Percentiles rank a stretch among this genome's conserved stretches.
phyloP scores from a whole-genome alignment of 2,329 filamentous ascomycete genomes.

The Trichothecium sympodiale region DNA sequence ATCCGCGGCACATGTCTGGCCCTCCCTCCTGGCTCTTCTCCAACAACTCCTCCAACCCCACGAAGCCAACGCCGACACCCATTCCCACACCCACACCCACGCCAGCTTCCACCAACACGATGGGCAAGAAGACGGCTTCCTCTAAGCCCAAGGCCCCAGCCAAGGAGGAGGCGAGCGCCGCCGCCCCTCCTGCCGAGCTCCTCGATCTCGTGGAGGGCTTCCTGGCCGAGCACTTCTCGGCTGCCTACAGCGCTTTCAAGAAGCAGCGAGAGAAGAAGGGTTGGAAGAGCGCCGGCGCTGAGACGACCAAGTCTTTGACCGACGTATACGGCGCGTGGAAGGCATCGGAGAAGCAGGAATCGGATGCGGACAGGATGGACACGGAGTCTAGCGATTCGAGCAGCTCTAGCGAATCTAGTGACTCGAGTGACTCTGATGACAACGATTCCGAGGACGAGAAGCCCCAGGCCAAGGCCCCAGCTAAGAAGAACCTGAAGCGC shows the following conservation, averaged over 20 bases:
- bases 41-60: slow-evolving; percentile 22
- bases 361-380: slow-evolving; percentile 37
- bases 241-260: slow-evolving; percentile 38
- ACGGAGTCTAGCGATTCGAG: slow-evolving; percentile 21
- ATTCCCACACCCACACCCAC: slow-evolving; percentile 10
- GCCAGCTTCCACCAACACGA: slow-evolving; percentile 12
- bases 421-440: slow-evolving; percentile 18
- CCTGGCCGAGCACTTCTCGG: slow-evolving; percentile 29
- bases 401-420: slow-evolving; percentile 15
- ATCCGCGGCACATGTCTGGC: slow-evolving; percentile 19
- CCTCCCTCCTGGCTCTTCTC: slow-evolving; percentile 33
- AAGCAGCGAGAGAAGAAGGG: slow-evolving; percentile 48
- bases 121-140: slow-evolving; percentile 22
- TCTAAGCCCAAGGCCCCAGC: slow-evolving; percentile 11
- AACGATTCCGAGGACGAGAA: slow-evolving; percentile 12
- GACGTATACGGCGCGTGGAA: slow-evolving; percentile 42
- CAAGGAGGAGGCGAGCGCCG: slow-evolving; percentile 10
- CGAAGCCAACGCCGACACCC: slow-evolving; percentile 9
- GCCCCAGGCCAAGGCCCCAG: slow-evolving; percentile 10
- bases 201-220: slow-evolving; percentile 58
- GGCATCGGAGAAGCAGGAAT: slow-evolving; percentile 17
- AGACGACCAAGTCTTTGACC: slow-evolving; percentile 29
- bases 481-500: slow-evolving; percentile 9
- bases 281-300: slow-evolving; percentile 22
- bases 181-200: slow-evolving; percentile 43